These are phyloP conservation scores for Bisporella sp. DNA, from an alignment of 2,329 filamentous ascomycete genomes.

Conservation along the genomic window DNA sequence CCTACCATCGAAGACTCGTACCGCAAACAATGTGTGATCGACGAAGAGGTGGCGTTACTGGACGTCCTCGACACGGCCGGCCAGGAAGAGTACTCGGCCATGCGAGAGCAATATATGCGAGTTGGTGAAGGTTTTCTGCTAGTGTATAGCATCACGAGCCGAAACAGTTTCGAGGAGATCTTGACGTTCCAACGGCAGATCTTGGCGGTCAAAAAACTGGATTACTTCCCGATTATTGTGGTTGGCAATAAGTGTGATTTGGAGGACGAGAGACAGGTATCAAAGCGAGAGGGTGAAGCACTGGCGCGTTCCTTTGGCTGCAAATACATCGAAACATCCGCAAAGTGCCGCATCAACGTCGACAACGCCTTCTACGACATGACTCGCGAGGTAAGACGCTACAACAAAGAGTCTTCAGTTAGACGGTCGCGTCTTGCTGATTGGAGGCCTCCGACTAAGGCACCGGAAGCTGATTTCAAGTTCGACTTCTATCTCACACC, in stretches of 20 bases:
- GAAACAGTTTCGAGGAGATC: slow-evolving; percentile 97
- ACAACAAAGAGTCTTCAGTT: slow-evolving; percentile 69
- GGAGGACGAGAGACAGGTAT: slow-evolving; percentile 84
- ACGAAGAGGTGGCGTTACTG: slow-evolving; percentile 94
- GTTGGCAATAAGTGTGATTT: slow-evolving; percentile 99
- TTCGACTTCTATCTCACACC: too few species aligned
- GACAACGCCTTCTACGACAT: slow-evolving; percentile 99
- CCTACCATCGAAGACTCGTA: slow-evolving; percentile 99
- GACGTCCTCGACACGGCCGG: slow-evolving; percentile 97
- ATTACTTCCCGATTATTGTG: slow-evolving; percentile 98
- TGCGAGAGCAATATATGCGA: slow-evolving; percentile 99
- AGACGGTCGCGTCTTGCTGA: too few species aligned
- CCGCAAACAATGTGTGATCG: slow-evolving; percentile 98
- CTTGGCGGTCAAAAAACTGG: slow-evolving; percentile 96
- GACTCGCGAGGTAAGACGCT: slow-evolving; percentile 93
- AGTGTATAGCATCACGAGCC: slow-evolving; percentile 95
- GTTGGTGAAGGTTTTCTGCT: slow-evolving; percentile 97
- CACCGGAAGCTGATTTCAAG: too few species aligned
- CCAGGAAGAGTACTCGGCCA: slow-evolving; percentile 98
- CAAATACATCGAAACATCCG: slow-evolving; percentile 98
- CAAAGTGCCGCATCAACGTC: slow-evolving; percentile 96
- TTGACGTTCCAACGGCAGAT: slow-evolving; percentile 99
- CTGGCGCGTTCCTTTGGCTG: slow-evolving; percentile 84
- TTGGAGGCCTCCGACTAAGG: too few species aligned
- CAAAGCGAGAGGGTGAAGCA: slow-evolving; percentile 85